A percentile compares a stretch with the other conserved stretches of the same genome.
Evolutionary conservation across 176 grass and related monocot species (phyloP).

Genomic region (Juncus inflexus): DNA sequence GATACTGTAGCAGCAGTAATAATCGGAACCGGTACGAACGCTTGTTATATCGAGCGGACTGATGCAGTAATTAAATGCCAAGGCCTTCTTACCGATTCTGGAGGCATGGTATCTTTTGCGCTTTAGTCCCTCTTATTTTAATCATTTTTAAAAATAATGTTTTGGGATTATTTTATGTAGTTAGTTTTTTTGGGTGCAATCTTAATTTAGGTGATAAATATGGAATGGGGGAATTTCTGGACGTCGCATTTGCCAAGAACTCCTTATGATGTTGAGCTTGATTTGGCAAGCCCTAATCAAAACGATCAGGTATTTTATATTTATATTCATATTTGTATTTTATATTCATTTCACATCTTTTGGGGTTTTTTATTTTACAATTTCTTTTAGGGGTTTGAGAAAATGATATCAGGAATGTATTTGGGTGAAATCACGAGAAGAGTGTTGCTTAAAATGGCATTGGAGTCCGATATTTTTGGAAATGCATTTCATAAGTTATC

Average conservation of each 20-base stretch:
- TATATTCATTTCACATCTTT: background rate
- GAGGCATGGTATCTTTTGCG: slow-evolving; percentile 65
- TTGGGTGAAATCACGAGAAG: slow-evolving; percentile 80
- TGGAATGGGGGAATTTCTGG: slow-evolving; percentile 99
- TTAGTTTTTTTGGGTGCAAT: background rate
- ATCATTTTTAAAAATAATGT: no score
- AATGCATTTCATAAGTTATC: slow-evolving; percentile 46
- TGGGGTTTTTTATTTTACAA: background rate
- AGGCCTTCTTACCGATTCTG: slow-evolving; percentile 77
- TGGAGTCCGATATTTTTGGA: slow-evolving; percentile 70
- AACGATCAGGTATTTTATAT: slow-evolving; percentile 64
- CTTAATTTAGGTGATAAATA: slow-evolving; percentile 73
- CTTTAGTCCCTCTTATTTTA: no score
- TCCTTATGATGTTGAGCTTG: slow-evolving; percentile 66
- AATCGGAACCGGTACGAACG: slow-evolving; percentile 84
- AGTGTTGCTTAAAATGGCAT: slow-evolving; percentile 64
- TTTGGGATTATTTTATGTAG: no score
- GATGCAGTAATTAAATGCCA: slow-evolving; percentile 96
- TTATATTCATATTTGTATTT: slow-evolving; percentile 4
- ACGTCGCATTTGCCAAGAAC: slow-evolving; percentile 90
- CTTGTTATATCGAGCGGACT: slow-evolving; percentile 84
- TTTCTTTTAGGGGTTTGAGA: slow-evolving; percentile 74
- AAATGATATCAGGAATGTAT: slow-evolving; percentile 98
- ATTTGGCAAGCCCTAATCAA: slow-evolving; percentile 70
- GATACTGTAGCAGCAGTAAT: slow-evolving; percentile 90